Base-by-base conservation (phyloP, 2,329 filamentous ascomycete species). In the Exophiala calicioides region DNA sequence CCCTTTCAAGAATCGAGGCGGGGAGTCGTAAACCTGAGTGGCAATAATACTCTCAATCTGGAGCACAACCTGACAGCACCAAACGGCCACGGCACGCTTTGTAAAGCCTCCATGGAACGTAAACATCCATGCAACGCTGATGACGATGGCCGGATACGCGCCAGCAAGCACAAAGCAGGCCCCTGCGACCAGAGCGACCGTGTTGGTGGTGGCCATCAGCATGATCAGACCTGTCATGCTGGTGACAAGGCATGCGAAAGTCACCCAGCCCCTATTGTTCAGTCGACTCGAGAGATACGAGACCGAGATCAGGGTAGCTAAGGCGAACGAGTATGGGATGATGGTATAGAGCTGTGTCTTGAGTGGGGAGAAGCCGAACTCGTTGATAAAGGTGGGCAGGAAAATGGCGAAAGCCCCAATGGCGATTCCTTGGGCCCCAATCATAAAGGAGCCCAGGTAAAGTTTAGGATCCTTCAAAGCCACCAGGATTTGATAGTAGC, bases 391-490 rank as follows among this genome's bases (percentile, higher is more conserved):
- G 2, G 48, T 47, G 2, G 48, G 48, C 12, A 39, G 18, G 19
- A 52, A 52, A 4, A 47, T 18, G n/a, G 9, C 15, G 27, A 52
- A 43, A 8, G 27, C 32, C 1, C 19, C 29, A 4, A 50, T 21
- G 3, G 26, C 42, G 35, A 41, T 9, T 2, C 41, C 34, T 12
- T n/a, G n/a, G 16, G 35, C 12, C 16, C 31, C 12, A 3, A 46
- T 16, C 16, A 49, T 44, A 12, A 29, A 12, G 18, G 31, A 5
- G 2, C 33, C 39, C 19, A 52, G 38, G 18, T 34, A 52, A 3
- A 42, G 21, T 13, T 50, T 50, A 21, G 39, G 36, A 20, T 53
- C 46, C 33, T 44, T 46, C 13, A 50, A 33, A 8, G 26, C 46
- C 8, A 39, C 29, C 2, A 40, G 15, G 18, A 50, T 23, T 15